A percentile compares a stretch with the other conserved stretches of the same genome.
Conservation (phyloP, 192 early-diverging fungal genomes). For the Coemansia sp. region DNA sequence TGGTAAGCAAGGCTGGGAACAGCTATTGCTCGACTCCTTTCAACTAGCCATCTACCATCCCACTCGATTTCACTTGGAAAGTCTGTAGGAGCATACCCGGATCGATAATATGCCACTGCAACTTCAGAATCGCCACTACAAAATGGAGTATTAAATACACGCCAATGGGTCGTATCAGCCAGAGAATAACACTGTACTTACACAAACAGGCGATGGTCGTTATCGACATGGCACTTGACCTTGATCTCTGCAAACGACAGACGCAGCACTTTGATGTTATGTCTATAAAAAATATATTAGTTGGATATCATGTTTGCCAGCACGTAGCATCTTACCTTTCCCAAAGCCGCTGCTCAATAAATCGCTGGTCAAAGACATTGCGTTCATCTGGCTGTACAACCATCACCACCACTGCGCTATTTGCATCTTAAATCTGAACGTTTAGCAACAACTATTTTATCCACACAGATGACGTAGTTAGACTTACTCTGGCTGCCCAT, state of each 20-base stretch:
- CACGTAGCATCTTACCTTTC: slow-evolving; percentile 34
- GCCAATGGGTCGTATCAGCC: too few relatives aligned
- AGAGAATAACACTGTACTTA: slow-evolving; percentile 59
- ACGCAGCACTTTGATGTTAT: slow-evolving; percentile 32
- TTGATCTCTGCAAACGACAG: slow-evolving; percentile 61
- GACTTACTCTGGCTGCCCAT: slow-evolving; percentile 25
- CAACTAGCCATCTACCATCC: slow-evolving; percentile 82
- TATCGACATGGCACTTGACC: slow-evolving; percentile 59
- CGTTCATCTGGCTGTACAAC: slow-evolving; percentile 89
- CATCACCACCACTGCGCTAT: slow-evolving; percentile 77
- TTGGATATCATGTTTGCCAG: background rate
- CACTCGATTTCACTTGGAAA: slow-evolving; percentile 83
- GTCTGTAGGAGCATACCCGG: slow-evolving; percentile 88
- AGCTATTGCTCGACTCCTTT: slow-evolving; percentile 78
- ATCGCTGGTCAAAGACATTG: slow-evolving; percentile 90
- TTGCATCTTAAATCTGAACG: too few relatives aligned
- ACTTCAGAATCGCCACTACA: slow-evolving; percentile 69
- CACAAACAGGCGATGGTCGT: slow-evolving; percentile 59
- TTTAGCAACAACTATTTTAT: too few relatives aligned
- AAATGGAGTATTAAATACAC: background rate
- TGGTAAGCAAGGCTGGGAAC: slow-evolving; percentile 91
- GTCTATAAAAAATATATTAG: slow-evolving; percentile 8
- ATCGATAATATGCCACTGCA: slow-evolving; percentile 85
- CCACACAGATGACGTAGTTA: background rate
- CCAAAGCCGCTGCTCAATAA: slow-evolving; percentile 36